Base-by-base conservation (phyloP, 371 early-diverging fungal genomes). In the Actinomortierella wolfii region DNA sequence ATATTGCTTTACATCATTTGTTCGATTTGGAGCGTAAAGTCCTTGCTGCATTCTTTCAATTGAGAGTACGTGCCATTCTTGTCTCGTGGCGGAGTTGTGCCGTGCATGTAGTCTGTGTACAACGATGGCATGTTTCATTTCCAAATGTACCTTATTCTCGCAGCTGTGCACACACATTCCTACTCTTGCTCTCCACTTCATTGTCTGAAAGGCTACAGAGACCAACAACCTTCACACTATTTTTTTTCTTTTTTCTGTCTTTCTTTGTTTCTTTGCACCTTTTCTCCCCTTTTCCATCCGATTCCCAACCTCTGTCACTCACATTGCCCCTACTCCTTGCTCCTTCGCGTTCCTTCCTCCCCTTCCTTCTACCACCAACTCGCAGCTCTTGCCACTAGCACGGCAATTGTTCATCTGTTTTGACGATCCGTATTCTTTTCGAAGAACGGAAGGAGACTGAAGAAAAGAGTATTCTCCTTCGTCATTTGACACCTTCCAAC, bases 211-310 rank as follows among this genome's bases (percentile, higher is more conserved):
- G 34, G 1, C 54, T 40, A 24, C 0, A 8, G 43, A 42, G 17
- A n/a, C n/a, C n/a, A n/a, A 23, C 21, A 25, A 28, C 51, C 59
- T 15, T 20, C 17, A 26, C 48, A 43, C 1, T 23, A 24, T 23
- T 48, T 42, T 40, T 49, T 5, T 34, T 34, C 50, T 50, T 43
- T 61, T 43, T 47, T 43, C 25, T 50, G 18, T 23, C n/a, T n/a
- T 24, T 15, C 17, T 21, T 34, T 21, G 45, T 54, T n/a, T 18
- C 8, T 41, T 1, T 40, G 15, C 18, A 40, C 40, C 21, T 8
- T 8, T 3, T 39, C 39, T 14, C 18, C 34, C 39, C 24, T 23
- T 24, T 39, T 6, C 17, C 21, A 0, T 29, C 20, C 24, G 15
- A 24, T n/a, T 40, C 41, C 50, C 2, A 26, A 15, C 40, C 51